Percentiles rank a stretch among this genome's conserved stretches.
Evolutionary conservation across 2,329 filamentous ascomycete genomes (phyloP).

Genomic region (Penicillium crustosum): DNA sequence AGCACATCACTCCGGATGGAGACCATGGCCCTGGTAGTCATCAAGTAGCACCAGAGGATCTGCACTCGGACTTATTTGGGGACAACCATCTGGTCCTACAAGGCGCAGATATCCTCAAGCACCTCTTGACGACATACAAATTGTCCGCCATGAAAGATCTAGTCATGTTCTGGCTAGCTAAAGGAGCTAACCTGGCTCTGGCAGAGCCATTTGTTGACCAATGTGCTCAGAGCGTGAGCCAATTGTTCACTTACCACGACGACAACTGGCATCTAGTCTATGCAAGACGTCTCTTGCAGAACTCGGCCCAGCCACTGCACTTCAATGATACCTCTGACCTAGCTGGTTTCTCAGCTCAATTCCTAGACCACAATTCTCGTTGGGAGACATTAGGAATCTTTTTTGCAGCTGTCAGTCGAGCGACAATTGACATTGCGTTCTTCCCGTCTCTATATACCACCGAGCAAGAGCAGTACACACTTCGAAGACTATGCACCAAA

Average conservation of each 20-base stretch:
- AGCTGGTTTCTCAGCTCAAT: slow-evolving; percentile 23
- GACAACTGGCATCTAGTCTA: slow-evolving; percentile 28
- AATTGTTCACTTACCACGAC: slow-evolving; percentile 25
- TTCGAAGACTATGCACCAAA: slow-evolving; percentile 28
- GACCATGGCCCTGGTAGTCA: slow-evolving; percentile 11
- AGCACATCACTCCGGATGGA: slow-evolving; percentile 27
- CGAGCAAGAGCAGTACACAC: slow-evolving; percentile 26
- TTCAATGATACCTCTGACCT: slow-evolving; percentile 18
- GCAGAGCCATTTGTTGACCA: slow-evolving; percentile 27
- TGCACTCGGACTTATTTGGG: slow-evolving; percentile 16
- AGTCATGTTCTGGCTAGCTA: slow-evolving; percentile 27
- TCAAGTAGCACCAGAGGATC: slow-evolving; percentile 6
- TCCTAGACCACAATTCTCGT: slow-evolving; percentile 30
- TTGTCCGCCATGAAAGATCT: slow-evolving; percentile 28
- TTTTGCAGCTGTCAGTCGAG: slow-evolving; percentile 37
- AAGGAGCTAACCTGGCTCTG: slow-evolving; percentile 27
- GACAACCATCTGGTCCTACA: slow-evolving; percentile 27
- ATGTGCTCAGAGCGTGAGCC: slow-evolving; percentile 24
- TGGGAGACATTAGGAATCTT: slow-evolving; percentile 45
- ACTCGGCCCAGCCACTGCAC: slow-evolving; percentile 22
- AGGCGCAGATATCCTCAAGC: slow-evolving; percentile 27
- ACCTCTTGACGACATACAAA: slow-evolving; percentile 22
- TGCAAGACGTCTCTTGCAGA: slow-evolving; percentile 23
- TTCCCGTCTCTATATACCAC: slow-evolving; percentile 33
- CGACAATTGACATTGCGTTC: slow-evolving; percentile 35